Conservation (phyloP, 1,284 basidiomycete genomes). For the Wallemia mellicola region DNA sequence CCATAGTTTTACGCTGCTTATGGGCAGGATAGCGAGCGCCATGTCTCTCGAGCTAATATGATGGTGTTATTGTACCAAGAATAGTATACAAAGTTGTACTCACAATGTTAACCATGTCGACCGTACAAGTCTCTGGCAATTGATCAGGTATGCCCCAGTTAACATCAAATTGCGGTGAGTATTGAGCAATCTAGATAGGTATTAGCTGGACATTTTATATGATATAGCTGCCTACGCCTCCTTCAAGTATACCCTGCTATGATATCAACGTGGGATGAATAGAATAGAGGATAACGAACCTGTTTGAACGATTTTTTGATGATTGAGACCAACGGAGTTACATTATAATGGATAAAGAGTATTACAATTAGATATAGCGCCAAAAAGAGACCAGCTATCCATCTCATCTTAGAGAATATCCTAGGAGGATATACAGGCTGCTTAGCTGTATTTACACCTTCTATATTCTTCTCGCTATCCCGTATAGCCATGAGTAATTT, state of each 20-base stretch:
- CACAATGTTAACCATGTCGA: neutral
- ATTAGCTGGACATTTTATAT: neutral
- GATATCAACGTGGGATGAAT: neutral
- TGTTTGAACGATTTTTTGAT: neutral
- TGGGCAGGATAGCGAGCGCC: slow-evolving; percentile 5
- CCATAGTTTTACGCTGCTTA: slow-evolving; percentile 3
- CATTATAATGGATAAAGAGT: neutral
- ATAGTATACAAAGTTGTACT: neutral
- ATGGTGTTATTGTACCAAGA: neutral
- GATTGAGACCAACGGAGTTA: neutral
- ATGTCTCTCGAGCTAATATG: slow-evolving; percentile 3
- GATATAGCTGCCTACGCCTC: neutral
- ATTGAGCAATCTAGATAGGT: slow-evolving; percentile 9
- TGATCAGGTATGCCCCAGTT: neutral
- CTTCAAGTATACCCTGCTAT: neutral
- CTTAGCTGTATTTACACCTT: neutral
- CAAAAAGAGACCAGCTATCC: neutral
- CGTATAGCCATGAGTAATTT: too few species aligned
- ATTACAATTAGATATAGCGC: neutral
- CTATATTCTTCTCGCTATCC: neutral
- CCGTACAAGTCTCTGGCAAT: neutral
- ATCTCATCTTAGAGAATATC: neutral
- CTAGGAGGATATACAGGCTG: too few species aligned
- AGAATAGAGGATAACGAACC: neutral
- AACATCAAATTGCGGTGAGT: neutral